Evolutionary conservation across 2,329 filamentous ascomycete species (phyloP), one percentile per base, ranked within the genome.

Genomic region (Fusarium nisikadoi): DNA sequence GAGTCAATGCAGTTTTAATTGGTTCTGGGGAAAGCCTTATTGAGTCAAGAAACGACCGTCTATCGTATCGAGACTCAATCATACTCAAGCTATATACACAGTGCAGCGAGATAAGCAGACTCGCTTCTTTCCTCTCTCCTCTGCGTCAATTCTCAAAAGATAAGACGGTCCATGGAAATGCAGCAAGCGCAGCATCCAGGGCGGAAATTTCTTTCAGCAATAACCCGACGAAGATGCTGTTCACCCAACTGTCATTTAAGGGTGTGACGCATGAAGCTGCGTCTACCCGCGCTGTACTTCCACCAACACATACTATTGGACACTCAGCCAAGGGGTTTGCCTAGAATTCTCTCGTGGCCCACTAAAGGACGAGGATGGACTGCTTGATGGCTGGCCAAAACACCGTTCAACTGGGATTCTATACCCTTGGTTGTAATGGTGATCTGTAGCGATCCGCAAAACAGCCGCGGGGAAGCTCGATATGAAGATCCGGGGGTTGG

Each of bases 211-310:
- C 52, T 55, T 65, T 65, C 59, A 67, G 66, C 68, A 68, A 59
- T 62, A 65, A 67, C 68, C 72, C 74, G 75, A 54, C 45, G 43
- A 57, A 53, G 41, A 76, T 74, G 74, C 65, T 68, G 67, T 54
- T 50, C 50, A 62, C 72, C 71, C 62, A 61, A 61, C 64, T 77
- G 75, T 70, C 75, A 77, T 77, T 73, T 58, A 71, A 74, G 65
- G 70, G 62, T 76, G 67, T 66, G 54, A 68, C 64, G 39, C 31
- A 60, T 65, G 54, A 63, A 13, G 19, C 55, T 73, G 74, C 64
- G 29, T 53, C 43, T 39, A 52, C 19, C 74, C 71, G 68, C 62
- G 31, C 35, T 50, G 62, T 68, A 54, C 41, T 45, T 42, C 74
- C 50, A 50, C 49, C 54, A 62, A 57, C n/a, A 65, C 54, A 65